These are phyloP conservation scores for Hirschioporus abietinus DNA, from an alignment of 768 basidiomycete genomes.

Conservation along the genomic window DNA sequence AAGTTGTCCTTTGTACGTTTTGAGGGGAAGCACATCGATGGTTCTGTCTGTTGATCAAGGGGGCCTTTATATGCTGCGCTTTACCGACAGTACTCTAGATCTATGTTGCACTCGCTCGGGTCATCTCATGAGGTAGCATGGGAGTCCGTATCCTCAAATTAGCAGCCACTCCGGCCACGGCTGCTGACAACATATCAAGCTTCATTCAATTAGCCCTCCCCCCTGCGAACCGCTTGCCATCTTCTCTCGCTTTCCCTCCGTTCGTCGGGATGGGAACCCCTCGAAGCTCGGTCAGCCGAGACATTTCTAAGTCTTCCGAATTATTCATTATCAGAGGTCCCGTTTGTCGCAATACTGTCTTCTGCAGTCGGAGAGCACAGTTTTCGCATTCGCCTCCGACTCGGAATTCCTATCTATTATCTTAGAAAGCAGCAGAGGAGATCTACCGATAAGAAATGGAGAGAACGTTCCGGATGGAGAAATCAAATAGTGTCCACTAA, in stretches of 20 bases:
- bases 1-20: slow-evolving; percentile 32
- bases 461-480: neutral
- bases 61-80: neutral
- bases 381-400: neutral
- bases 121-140: neutral
- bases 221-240: neutral
- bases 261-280: neutral
- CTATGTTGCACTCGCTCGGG: neutral
- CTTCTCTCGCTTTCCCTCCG: neutral
- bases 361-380: neutral
- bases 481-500: neutral
- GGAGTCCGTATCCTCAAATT: neutral
- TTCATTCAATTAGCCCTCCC: neutral
- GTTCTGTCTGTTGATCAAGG: neutral
- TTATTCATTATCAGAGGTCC: neutral
- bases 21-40: slow-evolving; percentile 34
- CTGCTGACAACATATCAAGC: neutral
- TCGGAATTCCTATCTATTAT: neutral
- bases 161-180: neutral
- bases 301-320: neutral
- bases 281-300: neutral
- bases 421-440: no score
- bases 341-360: neutral
- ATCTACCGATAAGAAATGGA: no score
- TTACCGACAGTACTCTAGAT: neutral